Evolutionary conservation across 2,329 filamentous ascomycete genomes (phyloP).

Genomic region (Hysterium pulicare): DNA sequence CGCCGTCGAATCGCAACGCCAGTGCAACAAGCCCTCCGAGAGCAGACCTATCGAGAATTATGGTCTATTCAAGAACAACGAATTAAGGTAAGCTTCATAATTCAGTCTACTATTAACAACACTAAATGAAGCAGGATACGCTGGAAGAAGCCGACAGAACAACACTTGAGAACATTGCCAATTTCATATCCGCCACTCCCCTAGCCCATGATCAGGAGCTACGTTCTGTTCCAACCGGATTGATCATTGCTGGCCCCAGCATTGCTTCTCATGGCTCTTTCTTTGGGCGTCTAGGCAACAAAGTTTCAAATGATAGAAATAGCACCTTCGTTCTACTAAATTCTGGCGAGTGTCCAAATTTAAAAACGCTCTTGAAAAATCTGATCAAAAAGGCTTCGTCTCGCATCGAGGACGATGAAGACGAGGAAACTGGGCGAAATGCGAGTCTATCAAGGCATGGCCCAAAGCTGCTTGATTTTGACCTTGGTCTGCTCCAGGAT

Average conservation of each 20-base stretch:
- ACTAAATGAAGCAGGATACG: slow-evolving; percentile 22
- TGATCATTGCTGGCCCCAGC: slow-evolving; percentile 75
- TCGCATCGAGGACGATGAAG: slow-evolving; percentile 56
- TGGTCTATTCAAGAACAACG: slow-evolving; percentile 64
- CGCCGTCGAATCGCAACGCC: slow-evolving; percentile 35
- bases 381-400: slow-evolving; percentile 65
- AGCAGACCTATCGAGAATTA: slow-evolving; percentile 57
- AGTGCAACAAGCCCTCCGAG: slow-evolving; percentile 44
- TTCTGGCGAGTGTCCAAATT: slow-evolving; percentile 67
- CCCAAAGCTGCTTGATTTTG: slow-evolving; percentile 70
- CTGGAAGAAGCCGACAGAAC: slow-evolving; percentile 39
- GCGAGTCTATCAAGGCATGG: slow-evolving; percentile 44
- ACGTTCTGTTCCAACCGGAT: slow-evolving; percentile 62
- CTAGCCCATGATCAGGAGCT: slow-evolving; percentile 16
- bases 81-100: slow-evolving; percentile 60
- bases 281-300: slow-evolving; percentile 63
- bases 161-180: slow-evolving; percentile 35
- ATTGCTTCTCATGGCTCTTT: slow-evolving; percentile 71
- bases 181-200: slow-evolving; percentile 36
- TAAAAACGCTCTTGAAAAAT: slow-evolving; percentile 70
- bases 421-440: slow-evolving; percentile 35
- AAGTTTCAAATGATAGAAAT: slow-evolving; percentile 38
- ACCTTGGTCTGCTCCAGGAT: slow-evolving; percentile 66
- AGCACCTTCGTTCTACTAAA: slow-evolving; percentile 64
- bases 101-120: not conserved